A percentile compares a stretch with the other conserved stretches of the same genome.
Conservation (phyloP, 2,329 filamentous ascomycete species). For the Alternaria hordeiaustralica region DNA sequence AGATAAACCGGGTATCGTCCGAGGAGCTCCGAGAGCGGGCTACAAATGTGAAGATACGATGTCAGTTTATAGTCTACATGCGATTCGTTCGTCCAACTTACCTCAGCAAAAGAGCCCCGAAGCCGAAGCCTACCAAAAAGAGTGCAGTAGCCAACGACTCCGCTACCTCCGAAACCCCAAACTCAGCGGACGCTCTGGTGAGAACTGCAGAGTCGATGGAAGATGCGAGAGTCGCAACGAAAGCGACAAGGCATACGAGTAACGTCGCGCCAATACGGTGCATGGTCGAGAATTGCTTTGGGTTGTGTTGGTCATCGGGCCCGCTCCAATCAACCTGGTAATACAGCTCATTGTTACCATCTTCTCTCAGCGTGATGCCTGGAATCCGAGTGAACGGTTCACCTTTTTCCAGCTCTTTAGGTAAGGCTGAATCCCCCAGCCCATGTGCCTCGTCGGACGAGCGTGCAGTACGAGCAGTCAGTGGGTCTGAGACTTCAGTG, state of each 20-base stretch:
- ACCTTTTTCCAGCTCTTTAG: background rate
- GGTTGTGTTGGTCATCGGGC: constrained; percentile 3
- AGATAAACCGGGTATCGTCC: constrained; percentile 51
- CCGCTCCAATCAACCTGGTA: constrained; percentile 11
- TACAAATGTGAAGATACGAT: background rate
- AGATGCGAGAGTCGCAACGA: constrained; percentile 59
- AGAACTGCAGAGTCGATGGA: constrained; percentile 61
- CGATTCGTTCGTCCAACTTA: background rate
- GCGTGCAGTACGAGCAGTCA: background rate
- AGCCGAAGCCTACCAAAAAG: constrained; percentile 57
- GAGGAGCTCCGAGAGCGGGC: constrained; percentile 56
- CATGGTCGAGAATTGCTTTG: constrained; percentile 8
- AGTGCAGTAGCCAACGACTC: constrained; percentile 56
- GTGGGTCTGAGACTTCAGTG: background rate
- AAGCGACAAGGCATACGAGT: constrained; percentile 49
- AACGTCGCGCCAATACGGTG: constrained; percentile 8
- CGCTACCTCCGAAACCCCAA: constrained; percentile 53
- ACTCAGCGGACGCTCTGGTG: constrained; percentile 57
- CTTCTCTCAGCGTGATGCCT: constrained; percentile 8
- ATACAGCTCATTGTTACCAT: constrained; percentile 3
- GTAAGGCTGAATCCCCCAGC: background rate
- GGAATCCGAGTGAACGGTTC: constrained; percentile 4
- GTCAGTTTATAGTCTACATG: background rate
- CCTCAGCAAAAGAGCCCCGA: constrained; percentile 41
- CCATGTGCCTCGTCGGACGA: background rate